Evolutionary conservation across 2,329 filamentous ascomycete species (phyloP), one percentile per base, ranked within the genome.

Genomic region (Xylariaceae sp.): DNA sequence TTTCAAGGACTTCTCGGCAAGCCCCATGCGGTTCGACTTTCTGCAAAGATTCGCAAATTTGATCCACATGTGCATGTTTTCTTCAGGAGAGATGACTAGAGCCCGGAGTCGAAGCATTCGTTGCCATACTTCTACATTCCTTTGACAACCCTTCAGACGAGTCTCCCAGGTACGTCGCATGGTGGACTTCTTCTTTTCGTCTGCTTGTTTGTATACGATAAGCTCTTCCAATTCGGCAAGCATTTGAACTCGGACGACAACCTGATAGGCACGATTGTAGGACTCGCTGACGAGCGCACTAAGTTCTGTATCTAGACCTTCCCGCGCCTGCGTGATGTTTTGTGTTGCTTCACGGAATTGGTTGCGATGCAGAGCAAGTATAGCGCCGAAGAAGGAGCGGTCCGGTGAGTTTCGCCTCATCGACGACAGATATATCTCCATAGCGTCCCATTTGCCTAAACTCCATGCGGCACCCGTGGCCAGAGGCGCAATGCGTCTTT

Each of bases 51-150:
- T 99, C 62, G 94, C 89, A 67, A 96, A 99, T 67, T 99, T 99
- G 75, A 99, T 97, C 85, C 91, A 96, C 90, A 99, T 99, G 62
- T 95, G 89, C 76, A 95, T 90, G 63, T 96, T 96, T 67, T 99
- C 91, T 32, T 83, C 83, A 0, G 95, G 92, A 1, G 86, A 86
- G 53, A 97, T 92, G 51, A 99, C 94, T 45, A 99, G 77, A 17
- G 90, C 89, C 52, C 94, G 85, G 31, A 99, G 85, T 65, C 96
- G 94, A 48, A 99, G 83, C 90, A 97, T 97, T 52, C 94, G 84
- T 66, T 96, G 91, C 94, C 94, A 99, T 3, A 97, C 90, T 64
- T 99, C 94, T 17, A 96, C 91, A 61, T 97, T 96, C 49, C 94
- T 87, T 68, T 99, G 92, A 59, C 94, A 96, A 12, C 94, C 94